These are phyloP conservation scores for Limnanthes douglasii DNA, from an alignment of 345 rosid species.

Conservation along the genomic window DNA sequence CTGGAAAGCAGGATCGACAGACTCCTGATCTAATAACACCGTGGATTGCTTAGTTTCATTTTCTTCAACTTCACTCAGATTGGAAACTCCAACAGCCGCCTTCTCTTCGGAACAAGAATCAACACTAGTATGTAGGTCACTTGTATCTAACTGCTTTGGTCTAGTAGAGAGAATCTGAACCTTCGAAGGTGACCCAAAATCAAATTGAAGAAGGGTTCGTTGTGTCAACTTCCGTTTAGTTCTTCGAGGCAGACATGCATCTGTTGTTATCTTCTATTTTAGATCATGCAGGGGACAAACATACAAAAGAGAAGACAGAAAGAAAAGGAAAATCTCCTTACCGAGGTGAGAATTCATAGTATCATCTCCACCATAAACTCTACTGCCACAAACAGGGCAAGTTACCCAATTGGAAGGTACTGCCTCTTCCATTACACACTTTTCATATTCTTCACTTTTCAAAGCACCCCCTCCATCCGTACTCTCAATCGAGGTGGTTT, in stretches of 20 bases:
- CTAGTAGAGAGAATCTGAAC: constrained; percentile 8
- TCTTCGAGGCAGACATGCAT: constrained; percentile 35
- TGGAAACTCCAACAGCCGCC: constrained; percentile 3
- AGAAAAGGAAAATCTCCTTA: constrained; percentile 4
- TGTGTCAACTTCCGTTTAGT: constrained; percentile 68
- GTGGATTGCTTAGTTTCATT: constrained; percentile 1
- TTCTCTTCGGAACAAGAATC: constrained; percentile 4
- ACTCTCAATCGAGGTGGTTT: constrained; percentile 1
- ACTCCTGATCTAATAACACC: not conserved
- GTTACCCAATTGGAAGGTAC: constrained; percentile 13
- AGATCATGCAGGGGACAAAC: not conserved
- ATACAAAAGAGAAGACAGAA: constrained; percentile 1
- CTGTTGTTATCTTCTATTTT: constrained; percentile 6
- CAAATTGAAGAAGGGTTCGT: constrained; percentile 57
- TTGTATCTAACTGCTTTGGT: constrained; percentile 4
- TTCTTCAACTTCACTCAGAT: constrained; percentile 7
- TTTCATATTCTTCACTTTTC: constrained; percentile 6
- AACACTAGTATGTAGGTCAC: constrained; percentile 3
- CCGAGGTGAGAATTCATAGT: constrained; percentile 53
- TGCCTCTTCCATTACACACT: not conserved
- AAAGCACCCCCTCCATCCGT: constrained; percentile 1
- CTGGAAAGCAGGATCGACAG: not conserved
- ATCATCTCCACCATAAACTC: constrained; percentile 24
- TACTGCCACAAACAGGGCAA: constrained; percentile 36
- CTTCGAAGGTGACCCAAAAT: constrained; percentile 23